phyloP scores from a whole-genome alignment of 169 alveolate species.

The Pseudocohnilembus persalinus region DNA sequence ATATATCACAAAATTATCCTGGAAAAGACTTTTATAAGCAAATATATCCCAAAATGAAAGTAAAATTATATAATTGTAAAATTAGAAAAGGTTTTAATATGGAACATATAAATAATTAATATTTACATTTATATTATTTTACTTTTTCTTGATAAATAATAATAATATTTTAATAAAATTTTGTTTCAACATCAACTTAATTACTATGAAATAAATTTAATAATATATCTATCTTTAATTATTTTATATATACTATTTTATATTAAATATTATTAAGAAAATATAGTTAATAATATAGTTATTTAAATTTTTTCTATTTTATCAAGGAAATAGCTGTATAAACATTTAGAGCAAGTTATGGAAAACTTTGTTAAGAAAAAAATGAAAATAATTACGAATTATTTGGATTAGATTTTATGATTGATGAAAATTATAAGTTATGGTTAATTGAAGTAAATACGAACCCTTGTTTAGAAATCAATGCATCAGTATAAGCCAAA shows the following conservation, averaged over 20 bases:
- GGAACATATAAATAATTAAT: background rate
- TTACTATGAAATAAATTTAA: background rate
- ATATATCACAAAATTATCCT: constrained; percentile 49
- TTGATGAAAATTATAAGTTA: constrained; percentile 73
- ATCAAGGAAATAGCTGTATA: constrained; percentile 54
- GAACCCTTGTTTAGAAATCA: constrained; percentile 78
- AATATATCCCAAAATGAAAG: constrained; percentile 60
- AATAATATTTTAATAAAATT: too few species aligned
- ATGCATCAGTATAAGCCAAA: constrained; percentile 75
- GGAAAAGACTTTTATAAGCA: constrained; percentile 59
- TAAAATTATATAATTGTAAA: background rate
- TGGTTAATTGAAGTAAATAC: constrained; percentile 81
- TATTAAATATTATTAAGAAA: too few species aligned
- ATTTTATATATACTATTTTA: too few species aligned
- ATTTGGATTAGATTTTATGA: constrained; percentile 84
- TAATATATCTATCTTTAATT: too few species aligned
- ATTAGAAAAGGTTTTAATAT: background rate
- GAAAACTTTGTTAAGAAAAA: constrained; percentile 66
- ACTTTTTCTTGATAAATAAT: too few species aligned
- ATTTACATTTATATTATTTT: too few species aligned
- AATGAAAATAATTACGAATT: constrained; percentile 71
- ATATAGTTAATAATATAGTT: background rate
- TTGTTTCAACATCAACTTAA: too few species aligned
- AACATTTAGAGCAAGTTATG: constrained; percentile 65
- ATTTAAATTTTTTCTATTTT: background rate